phyloP scores from a whole-genome alignment of 495 filamentous ascomycete species.

The Neurospora sublineolata region DNA sequence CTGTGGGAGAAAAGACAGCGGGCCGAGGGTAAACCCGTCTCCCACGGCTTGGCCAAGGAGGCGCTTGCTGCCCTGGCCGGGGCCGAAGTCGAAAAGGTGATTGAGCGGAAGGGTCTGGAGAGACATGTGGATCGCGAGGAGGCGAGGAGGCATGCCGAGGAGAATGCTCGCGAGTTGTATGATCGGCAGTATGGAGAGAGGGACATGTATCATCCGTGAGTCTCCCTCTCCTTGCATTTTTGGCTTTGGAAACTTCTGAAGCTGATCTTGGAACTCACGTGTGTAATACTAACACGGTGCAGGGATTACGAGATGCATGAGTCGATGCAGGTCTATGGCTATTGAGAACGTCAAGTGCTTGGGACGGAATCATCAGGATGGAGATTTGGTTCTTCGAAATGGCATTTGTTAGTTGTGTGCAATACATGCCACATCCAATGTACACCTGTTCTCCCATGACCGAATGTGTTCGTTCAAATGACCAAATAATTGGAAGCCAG shows the following conservation, averaged over 20 bases:
- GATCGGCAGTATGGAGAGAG: conserved; percentile 42
- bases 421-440: too few relatives aligned
- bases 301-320: conserved; percentile 3
- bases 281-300: neutral
- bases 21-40: conserved; percentile 56
- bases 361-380: neutral
- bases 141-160: conserved; percentile 54
- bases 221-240: neutral
- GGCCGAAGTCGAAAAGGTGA: conserved; percentile 66
- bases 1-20: conserved; percentile 67
- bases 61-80: conserved; percentile 57
- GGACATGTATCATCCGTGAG: conserved; percentile 42
- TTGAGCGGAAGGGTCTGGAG: conserved; percentile 69
- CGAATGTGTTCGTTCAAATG: too few relatives aligned
- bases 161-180: conserved; percentile 54
- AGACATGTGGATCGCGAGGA: conserved; percentile 48
- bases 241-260: neutral
- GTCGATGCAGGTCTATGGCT: neutral
- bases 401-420: neutral
- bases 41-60: conserved; percentile 70
- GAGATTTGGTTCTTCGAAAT: neutral
- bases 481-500: too few relatives aligned
- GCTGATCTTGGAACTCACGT: neutral
- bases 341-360: neutral
- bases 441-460: too few relatives aligned